These are phyloP conservation scores for Rhodotorula sp. DNA, from an alignment of 1,284 basidiomycete species.

Conservation along the genomic window DNA sequence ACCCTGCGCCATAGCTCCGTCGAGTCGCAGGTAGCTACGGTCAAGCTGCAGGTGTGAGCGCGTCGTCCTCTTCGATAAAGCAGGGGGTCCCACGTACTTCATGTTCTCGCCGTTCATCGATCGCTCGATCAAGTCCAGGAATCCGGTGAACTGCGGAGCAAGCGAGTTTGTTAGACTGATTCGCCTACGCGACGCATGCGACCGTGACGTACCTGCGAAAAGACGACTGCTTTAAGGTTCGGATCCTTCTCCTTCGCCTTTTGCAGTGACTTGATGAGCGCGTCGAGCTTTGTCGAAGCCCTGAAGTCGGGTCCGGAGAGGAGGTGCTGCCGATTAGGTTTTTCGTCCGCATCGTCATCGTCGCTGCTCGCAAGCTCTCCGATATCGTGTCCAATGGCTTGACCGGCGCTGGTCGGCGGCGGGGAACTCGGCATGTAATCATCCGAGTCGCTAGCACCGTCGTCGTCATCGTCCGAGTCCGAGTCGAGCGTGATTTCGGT, in stretches of 20 bases:
- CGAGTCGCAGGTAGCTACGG: constrained; percentile 63
- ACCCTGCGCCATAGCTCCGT: constrained; percentile 86
- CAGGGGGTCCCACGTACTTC: constrained; percentile 9
- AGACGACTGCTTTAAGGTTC: constrained; percentile 77
- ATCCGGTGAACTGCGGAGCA: constrained; percentile 52
- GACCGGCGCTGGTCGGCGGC: constrained; percentile 8
- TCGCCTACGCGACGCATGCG: not conserved
- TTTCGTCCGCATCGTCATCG: not conserved
- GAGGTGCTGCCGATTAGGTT: not conserved
- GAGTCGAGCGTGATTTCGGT: constrained; percentile 25
- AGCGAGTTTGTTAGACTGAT: not conserved
- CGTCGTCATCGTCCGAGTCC: constrained; percentile 12
- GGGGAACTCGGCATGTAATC: constrained; percentile 15
- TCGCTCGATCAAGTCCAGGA: constrained; percentile 46
- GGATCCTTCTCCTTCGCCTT: constrained; percentile 56
- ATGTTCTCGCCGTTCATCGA: constrained; percentile 34
- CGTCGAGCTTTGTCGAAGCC: constrained; percentile 48
- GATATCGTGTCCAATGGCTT: constrained; percentile 14
- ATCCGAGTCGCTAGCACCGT: constrained; percentile 9
- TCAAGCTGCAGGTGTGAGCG: not conserved
- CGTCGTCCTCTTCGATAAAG: too few species aligned
- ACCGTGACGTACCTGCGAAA: constrained; percentile 60
- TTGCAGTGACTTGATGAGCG: constrained; percentile 27
- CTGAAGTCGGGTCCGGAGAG: constrained; percentile 41
- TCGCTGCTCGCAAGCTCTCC: constrained; percentile 16